Base-by-base conservation (phyloP, 495 filamentous ascomycete species). In the Trichocladium antarcticum region DNA sequence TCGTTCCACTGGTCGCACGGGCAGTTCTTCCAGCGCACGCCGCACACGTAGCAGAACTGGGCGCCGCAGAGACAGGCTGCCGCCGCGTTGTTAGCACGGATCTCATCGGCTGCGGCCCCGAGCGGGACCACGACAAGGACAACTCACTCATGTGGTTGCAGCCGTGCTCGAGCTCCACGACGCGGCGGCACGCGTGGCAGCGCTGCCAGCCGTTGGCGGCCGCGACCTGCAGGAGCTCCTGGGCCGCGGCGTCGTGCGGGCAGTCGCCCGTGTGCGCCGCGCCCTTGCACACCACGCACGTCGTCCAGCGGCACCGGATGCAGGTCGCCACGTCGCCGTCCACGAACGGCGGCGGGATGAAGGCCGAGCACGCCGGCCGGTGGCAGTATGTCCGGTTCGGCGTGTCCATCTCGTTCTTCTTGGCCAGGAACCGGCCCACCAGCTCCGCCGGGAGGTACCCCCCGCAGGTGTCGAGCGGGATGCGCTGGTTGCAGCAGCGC, bases 1-100 rank as follows among this genome's bases (percentile, higher is more conserved):
- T 59, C 53, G 6, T 59, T 21, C 53, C 57, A 56, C 15, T 51
- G 50, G 1, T 2, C 54, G 42, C 77, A 80, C 3, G 8, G 0
- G 49, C 77, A 82, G 0, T 52, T 69, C 48, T 72, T 73, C 76
- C 78, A 83, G 10, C 10, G 29, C 1, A 47, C 40, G 3, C 73
- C 75, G 50, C 78, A 82, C 2, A 65, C 56, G 40, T 82, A 83
- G 52, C 78, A 83, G 56, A 83, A 82, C 42, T 80, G 50, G 2
- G 69, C 67, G 7, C 63, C 57, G 47, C 79, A 83, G 19, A 41
- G 58, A 53, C 78, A 82, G 6, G 49, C 61, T 64, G 16, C 15
- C 15, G n/a, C n/a, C n/a, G n/a, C n/a, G n/a, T n/a, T n/a, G n/a
- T n/a, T n/a, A n/a, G n/a, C n/a, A n/a, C n/a, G n/a, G n/a, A n/a